phyloP scores from a whole-genome alignment of 352 stramenopile genomes.

The Globisporangium barbulae region DNA sequence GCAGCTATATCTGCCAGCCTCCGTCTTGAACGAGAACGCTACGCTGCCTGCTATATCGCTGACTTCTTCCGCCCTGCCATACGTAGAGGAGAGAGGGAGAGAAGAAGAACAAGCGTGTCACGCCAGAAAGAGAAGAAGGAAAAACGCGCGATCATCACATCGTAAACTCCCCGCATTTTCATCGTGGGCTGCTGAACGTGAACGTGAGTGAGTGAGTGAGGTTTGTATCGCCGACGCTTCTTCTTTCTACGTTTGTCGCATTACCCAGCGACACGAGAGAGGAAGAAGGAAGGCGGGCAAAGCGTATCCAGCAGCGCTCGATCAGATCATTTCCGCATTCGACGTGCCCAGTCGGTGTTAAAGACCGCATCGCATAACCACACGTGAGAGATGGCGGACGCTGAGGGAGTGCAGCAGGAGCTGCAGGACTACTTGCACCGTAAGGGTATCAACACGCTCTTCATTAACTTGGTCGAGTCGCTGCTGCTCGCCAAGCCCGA shows the following conservation, averaged over 20 bases:
- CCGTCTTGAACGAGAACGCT: not conserved
- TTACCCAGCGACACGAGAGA: too few species aligned
- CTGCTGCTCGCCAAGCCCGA: constrained; percentile 87
- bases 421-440: constrained; percentile 90
- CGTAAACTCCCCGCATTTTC: not conserved
- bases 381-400: constrained; percentile 61
- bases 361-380: not conserved
- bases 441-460: constrained; percentile 91
- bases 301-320: not conserved
- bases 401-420: constrained; percentile 86
- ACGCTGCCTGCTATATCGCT: constrained; percentile 6
- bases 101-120: constrained; percentile 1
- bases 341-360: not conserved
- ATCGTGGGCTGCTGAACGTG: not conserved
- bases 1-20: not conserved
- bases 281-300: not conserved
- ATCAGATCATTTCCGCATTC: not conserved
- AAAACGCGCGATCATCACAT: not conserved
- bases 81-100: not conserved
- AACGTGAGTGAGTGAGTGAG: not conserved
- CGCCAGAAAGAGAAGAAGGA: constrained; percentile 4
- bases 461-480: constrained; percentile 91
- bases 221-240: too few species aligned
- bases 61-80: constrained; percentile 6
- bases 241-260: not conserved